A percentile compares a stretch with the other conserved stretches of the same genome.
These are phyloP conservation scores for Kluyveromyces marxianus DNA, from an alignment of 1,139 yeast species.

Conservation along the genomic window DNA sequence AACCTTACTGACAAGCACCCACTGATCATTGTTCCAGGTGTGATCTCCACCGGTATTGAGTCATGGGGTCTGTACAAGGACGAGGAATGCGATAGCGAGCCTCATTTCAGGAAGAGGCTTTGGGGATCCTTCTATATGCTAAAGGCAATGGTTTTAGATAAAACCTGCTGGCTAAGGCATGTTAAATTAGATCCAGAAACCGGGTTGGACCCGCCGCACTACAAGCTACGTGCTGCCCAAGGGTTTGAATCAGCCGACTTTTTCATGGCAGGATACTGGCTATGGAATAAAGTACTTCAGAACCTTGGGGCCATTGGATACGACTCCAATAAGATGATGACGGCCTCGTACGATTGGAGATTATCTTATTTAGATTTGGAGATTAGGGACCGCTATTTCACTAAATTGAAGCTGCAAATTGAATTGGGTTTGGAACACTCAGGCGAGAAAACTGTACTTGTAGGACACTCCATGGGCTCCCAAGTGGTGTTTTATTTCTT, in stretches of 20 bases:
- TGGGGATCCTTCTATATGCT: constrained; percentile 99
- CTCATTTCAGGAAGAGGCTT: constrained; percentile 79
- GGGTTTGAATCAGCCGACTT: constrained; percentile 97
- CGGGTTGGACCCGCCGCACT: constrained; percentile 83
- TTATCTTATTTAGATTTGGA: constrained; percentile 84
- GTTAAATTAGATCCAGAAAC: constrained; percentile 83
- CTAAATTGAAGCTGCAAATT: constrained; percentile 62
- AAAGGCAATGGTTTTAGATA: constrained; percentile 84
- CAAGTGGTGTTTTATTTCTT: constrained; percentile 81
- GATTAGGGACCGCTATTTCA: constrained; percentile 74
- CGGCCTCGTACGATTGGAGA: constrained; percentile 96
- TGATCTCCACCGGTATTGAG: constrained; percentile 89
- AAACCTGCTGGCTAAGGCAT: constrained; percentile 88
- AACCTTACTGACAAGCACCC: constrained; percentile 57
- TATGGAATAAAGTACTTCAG: constrained; percentile 91
- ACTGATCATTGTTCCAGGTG: constrained; percentile 93
- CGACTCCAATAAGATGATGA: constrained; percentile 81
- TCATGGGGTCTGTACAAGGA: constrained; percentile 79
- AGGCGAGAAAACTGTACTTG: constrained; percentile 69
- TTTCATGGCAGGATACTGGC: constrained; percentile 96
- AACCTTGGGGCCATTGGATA: constrained; percentile 91
- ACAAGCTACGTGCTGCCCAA: constrained; percentile 80
- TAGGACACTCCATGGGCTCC: constrained; percentile 96
- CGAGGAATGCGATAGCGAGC: constrained; percentile 72
- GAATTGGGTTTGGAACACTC: constrained; percentile 46